Evolutionary conservation across 2,329 filamentous ascomycete species (phyloP).

Genomic region (Colletotrichum melonis): DNA sequence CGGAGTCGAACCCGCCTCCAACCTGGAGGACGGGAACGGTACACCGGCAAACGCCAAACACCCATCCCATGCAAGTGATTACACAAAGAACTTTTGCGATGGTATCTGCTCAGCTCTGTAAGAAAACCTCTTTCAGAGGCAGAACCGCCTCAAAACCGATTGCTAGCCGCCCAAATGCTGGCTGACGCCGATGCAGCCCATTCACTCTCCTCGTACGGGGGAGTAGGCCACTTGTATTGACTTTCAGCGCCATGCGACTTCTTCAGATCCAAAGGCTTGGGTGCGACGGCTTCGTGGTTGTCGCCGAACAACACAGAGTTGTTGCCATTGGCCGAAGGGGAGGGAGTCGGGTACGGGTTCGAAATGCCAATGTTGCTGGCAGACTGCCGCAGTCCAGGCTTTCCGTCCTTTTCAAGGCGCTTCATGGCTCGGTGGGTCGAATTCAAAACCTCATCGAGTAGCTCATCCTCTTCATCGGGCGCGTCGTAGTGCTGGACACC

Average conservation of each 20-base stretch:
- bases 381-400: slow-evolving; percentile 68
- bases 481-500: slow-evolving; percentile 90
- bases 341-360: slow-evolving; percentile 73
- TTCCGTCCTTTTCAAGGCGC: slow-evolving; percentile 70
- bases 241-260: slow-evolving; percentile 54
- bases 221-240: slow-evolving; percentile 88
- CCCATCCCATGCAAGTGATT: slow-evolving; percentile 35
- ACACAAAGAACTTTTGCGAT: slow-evolving; percentile 32
- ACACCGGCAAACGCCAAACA: slow-evolving; percentile 34
- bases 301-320: slow-evolving; percentile 79
- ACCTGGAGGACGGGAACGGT: slow-evolving; percentile 10
- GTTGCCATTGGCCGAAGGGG: slow-evolving; percentile 84
- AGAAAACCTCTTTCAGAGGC: not conserved
- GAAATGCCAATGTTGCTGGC: slow-evolving; percentile 71
- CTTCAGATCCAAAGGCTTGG: slow-evolving; percentile 78
- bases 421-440: slow-evolving; percentile 82
- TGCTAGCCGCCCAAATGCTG: slow-evolving; percentile 81
- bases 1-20: slow-evolving; percentile 22
- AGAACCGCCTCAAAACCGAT: slow-evolving; percentile 61
- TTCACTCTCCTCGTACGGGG: slow-evolving; percentile 92
- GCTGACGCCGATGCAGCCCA: slow-evolving; percentile 88
- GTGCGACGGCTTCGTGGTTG: slow-evolving; percentile 68
- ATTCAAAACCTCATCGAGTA: slow-evolving; percentile 88
- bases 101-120: slow-evolving; percentile 9
- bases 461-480: slow-evolving; percentile 95